Percentiles rank a stretch among this genome's conserved stretches.
Conservation (phyloP, 1,284 basidiomycete species). For the Pyrrhoderma lamaoense region DNA sequence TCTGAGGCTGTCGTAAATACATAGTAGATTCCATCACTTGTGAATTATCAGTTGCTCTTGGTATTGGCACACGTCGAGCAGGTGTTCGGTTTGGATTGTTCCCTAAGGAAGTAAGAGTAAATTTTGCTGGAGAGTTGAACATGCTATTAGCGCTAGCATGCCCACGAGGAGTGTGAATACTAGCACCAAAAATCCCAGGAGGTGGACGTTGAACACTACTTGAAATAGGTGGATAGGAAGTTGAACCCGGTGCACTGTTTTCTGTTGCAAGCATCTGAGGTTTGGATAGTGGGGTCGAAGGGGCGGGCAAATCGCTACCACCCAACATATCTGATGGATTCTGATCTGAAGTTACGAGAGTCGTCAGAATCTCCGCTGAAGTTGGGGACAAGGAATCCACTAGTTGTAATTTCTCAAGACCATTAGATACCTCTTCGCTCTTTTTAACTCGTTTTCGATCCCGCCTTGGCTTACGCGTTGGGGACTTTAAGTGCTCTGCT, state of each 20-base stretch:
- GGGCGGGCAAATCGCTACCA: background rate
- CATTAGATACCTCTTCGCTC: background rate
- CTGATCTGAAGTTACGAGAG: slow-evolving; percentile 4
- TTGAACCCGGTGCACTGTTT: background rate
- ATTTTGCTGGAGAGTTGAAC: slow-evolving; percentile 13
- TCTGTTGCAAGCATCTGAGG: background rate
- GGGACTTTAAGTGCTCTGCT: slow-evolving; percentile 2
- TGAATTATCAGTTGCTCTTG: slow-evolving; percentile 6
- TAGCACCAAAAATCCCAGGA: slow-evolving; percentile 2
- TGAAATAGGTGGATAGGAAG: background rate
- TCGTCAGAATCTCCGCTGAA: slow-evolving; percentile 10
- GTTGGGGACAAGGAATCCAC: slow-evolving; percentile 12
- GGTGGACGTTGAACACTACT: slow-evolving; percentile 14
- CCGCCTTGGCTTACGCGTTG: slow-evolving; percentile 1
- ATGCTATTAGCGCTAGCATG: background rate
- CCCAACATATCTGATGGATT: background rate
- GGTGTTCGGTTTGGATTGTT: slow-evolving; percentile 20
- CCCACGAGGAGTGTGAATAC: slow-evolving; percentile 4
- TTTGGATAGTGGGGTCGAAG: background rate
- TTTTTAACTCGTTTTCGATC: slow-evolving; percentile 14
- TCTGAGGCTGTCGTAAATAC: slow-evolving; percentile 18
- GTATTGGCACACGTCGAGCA: slow-evolving; percentile 14
- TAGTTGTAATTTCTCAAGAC: slow-evolving; percentile 3
- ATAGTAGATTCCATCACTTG: slow-evolving; percentile 14
- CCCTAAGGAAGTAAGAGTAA: slow-evolving; percentile 1